Evolutionary conservation across 768 basidiomycete genomes (phyloP).

Genomic region (Leccinum longicurvipes): DNA sequence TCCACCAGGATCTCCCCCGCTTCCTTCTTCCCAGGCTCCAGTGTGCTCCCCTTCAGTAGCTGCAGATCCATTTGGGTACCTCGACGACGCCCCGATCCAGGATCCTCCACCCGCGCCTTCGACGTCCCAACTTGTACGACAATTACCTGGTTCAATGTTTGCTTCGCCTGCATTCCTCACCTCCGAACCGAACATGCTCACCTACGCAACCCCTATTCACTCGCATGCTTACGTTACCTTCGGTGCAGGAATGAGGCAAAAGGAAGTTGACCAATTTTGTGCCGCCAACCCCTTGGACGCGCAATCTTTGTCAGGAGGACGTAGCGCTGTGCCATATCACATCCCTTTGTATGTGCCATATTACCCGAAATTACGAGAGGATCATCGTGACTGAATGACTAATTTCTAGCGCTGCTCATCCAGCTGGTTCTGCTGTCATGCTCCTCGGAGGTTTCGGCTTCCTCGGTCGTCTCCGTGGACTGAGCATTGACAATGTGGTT

Average conservation of each 20-base stretch:
- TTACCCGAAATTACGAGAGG: background rate
- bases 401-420: slow-evolving; percentile 65
- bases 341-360: slow-evolving; percentile 62
- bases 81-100: slow-evolving; percentile 38
- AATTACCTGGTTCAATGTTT: slow-evolving; percentile 33
- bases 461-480: slow-evolving; percentile 75
- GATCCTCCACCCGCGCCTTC: slow-evolving; percentile 23
- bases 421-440: slow-evolving; percentile 77
- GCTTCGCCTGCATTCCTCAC: slow-evolving; percentile 31
- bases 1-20: background rate
- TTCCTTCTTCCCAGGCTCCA: background rate
- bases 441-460: slow-evolving; percentile 88
- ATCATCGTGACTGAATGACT: background rate
- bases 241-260: slow-evolving; percentile 82
- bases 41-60: slow-evolving; percentile 13
- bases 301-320: slow-evolving; percentile 46
- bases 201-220: slow-evolving; percentile 58
- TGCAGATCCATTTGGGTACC: slow-evolving; percentile 61
- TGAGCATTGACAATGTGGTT: slow-evolving; percentile 87
- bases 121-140: slow-evolving; percentile 20
- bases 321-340: slow-evolving; percentile 69
- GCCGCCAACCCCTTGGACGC: slow-evolving; percentile 65
- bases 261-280: slow-evolving; percentile 77
- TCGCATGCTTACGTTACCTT: slow-evolving; percentile 80
- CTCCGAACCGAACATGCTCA: slow-evolving; percentile 39